phyloP scores from a whole-genome alignment of 1,139 yeast genomes.

The Insectozyma bohioensis region DNA sequence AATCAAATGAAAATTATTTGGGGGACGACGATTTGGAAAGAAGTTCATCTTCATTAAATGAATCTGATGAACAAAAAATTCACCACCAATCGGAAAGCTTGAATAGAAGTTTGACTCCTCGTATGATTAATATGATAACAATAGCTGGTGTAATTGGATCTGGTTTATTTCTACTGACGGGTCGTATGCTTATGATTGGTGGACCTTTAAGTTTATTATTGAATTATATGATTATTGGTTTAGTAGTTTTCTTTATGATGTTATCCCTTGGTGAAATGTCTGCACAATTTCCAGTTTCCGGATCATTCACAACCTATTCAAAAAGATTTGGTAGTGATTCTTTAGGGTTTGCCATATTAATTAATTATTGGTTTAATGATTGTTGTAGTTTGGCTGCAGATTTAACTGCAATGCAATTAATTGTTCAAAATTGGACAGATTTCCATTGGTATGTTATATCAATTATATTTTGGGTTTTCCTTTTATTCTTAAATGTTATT shows the following conservation, averaged over 20 bases:
- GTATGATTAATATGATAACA: constrained; percentile 63
- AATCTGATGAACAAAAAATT: background rate
- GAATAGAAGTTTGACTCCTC: constrained; percentile 45
- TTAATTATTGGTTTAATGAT: constrained; percentile 67
- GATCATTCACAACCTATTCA: constrained; percentile 62
- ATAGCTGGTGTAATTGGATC: constrained; percentile 70
- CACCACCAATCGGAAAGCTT: constrained; percentile 30
- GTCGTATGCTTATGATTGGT: constrained; percentile 56
- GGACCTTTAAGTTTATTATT: constrained; percentile 66
- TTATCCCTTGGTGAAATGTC: constrained; percentile 66
- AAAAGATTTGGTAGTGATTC: constrained; percentile 61
- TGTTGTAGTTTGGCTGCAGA: constrained; percentile 64
- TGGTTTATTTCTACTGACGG: constrained; percentile 66
- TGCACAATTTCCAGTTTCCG: constrained; percentile 59
- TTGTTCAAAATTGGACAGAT: constrained; percentile 62
- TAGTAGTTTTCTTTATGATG: constrained; percentile 60
- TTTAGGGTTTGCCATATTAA: constrained; percentile 60
- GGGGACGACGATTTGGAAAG: constrained; percentile 5
- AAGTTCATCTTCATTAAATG: background rate
- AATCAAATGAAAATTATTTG: too few relatives aligned
- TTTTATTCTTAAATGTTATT: constrained; percentile 51
- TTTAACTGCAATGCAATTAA: constrained; percentile 58
- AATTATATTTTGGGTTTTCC: constrained; percentile 56
- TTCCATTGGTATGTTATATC: constrained; percentile 59
- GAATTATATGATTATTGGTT: constrained; percentile 58